Evolutionary conservation across 139 green algal species (phyloP).

Genomic region (Chlorella sorokiniana): DNA sequence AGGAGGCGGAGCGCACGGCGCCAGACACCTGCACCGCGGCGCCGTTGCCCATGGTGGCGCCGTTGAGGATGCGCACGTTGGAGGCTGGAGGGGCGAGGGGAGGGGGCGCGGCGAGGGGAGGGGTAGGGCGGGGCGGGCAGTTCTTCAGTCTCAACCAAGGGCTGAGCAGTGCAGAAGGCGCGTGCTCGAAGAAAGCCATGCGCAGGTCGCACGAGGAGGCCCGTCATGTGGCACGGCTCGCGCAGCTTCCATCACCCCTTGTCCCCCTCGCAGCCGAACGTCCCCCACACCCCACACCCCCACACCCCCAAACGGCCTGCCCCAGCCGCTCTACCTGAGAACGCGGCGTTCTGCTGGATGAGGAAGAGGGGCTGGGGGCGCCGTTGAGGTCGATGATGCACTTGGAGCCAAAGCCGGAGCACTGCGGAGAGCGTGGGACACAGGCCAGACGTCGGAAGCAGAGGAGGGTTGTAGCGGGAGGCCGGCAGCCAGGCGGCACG

Average conservation of each 20-base stretch:
- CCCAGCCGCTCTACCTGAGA: not conserved
- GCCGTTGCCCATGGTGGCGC: conserved; percentile 35
- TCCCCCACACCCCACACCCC: not conserved
- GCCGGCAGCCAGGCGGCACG: too few relatives aligned
- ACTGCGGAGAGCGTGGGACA: not conserved
- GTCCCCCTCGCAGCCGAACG: too few relatives aligned
- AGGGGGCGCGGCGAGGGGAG: not conserved
- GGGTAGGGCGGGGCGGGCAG: not conserved
- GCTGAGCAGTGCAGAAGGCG: not conserved
- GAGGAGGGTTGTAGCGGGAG: too few relatives aligned
- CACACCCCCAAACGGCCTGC: not conserved
- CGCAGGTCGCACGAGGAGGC: not conserved
- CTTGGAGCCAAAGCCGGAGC: conserved; percentile 38
- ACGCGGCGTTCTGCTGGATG: conserved; percentile 7
- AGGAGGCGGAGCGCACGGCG: not conserved
- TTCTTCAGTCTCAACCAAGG: not conserved
- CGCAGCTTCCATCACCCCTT: too few relatives aligned
- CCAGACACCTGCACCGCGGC: conserved; percentile 30
- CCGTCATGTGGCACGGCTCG: too few relatives aligned
- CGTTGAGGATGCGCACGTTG: conserved; percentile 45
- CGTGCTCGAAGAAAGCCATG: not conserved
- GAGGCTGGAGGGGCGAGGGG: not conserved
- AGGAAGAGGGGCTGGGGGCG: conserved; percentile 30
- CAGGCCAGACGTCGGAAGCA: too few relatives aligned
- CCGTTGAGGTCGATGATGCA: conserved; percentile 48